These are phyloP conservation scores for Chlamydomonas reinhardtii DNA, from an alignment of 163 green algal species.

Conservation along the genomic window DNA sequence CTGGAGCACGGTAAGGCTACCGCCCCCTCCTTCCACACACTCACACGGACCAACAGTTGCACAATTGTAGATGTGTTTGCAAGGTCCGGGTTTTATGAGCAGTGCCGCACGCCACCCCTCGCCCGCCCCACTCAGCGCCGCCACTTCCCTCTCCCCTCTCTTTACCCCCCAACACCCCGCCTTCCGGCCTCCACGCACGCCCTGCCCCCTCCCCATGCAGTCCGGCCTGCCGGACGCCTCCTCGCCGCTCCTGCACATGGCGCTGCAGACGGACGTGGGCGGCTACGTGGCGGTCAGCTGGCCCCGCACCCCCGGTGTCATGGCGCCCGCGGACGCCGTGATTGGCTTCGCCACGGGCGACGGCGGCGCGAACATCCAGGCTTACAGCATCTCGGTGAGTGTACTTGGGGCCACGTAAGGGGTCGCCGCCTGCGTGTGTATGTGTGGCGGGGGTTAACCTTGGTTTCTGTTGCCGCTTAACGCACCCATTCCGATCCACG, in stretches of 20 bases:
- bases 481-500: too few relatives aligned
- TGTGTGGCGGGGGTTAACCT: too few relatives aligned
- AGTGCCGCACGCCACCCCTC: too few relatives aligned
- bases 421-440: too few relatives aligned
- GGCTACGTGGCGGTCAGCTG: conserved; percentile 17
- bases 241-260: conserved; percentile 20
- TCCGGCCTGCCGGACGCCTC: not conserved
- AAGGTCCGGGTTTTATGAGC: too few relatives aligned
- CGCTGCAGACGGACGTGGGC: conserved; percentile 28
- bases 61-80: too few relatives aligned
- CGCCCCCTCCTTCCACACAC: too few relatives aligned
- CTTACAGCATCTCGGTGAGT: conserved; percentile 24
- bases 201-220: not conserved
- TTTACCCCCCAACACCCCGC: not conserved
- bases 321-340: conserved; percentile 31
- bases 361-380: not conserved
- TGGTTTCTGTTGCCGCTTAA: too few relatives aligned
- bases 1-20: not conserved
- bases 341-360: not conserved
- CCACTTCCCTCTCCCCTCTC: not conserved
- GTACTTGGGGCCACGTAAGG: too few relatives aligned
- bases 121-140: not conserved
- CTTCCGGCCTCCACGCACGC: not conserved
- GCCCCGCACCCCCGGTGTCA: not conserved
- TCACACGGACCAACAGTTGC: too few relatives aligned